Evolutionary conservation across 805 yeast genomes (phyloP).

Genomic region (Saccharomycopsis malanga): DNA sequence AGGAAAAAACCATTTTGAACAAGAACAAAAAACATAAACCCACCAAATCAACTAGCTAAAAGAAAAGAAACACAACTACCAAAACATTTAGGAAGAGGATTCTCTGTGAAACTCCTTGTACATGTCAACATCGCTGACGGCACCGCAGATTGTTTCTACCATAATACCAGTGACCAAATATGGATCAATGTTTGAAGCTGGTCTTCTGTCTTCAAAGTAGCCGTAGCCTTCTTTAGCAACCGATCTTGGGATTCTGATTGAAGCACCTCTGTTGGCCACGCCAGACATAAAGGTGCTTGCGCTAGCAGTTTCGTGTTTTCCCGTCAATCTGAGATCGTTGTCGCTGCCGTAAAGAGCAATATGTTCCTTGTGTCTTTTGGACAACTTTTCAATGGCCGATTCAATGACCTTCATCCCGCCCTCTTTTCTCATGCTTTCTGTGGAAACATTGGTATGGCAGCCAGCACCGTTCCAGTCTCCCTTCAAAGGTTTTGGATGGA

Average conservation of each 20-base stretch:
- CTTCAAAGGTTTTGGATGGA: constrained; percentile 98
- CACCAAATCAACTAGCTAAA: too few relatives aligned
- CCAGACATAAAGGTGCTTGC: constrained; percentile 88
- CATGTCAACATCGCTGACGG: constrained; percentile 93
- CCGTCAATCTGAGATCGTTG: constrained; percentile 92
- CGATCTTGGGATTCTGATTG: constrained; percentile 97
- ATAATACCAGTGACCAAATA: constrained; percentile 97
- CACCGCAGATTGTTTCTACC: constrained; percentile 94
- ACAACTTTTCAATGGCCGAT: constrained; percentile 84
- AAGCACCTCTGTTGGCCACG: constrained; percentile 99
- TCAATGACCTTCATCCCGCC: constrained; percentile 97
- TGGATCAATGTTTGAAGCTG: constrained; percentile 99
- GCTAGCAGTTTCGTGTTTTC: constrained; percentile 97
- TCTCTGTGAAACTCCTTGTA: constrained; percentile 82
- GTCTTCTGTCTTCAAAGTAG: constrained; percentile 99
- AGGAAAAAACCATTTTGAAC: too few relatives aligned
- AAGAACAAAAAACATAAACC: too few relatives aligned
- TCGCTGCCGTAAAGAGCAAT: constrained; percentile 92
- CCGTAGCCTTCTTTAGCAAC: constrained; percentile 98
- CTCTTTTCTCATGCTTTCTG: constrained; percentile 80
- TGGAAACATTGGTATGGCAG: constrained; percentile 98
- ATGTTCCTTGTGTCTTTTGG: constrained; percentile 96
- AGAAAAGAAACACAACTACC: too few relatives aligned
- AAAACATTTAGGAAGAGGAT: too few relatives aligned
- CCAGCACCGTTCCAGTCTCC: constrained; percentile 99